Percentiles rank a stretch among this genome's conserved stretches.
These are phyloP conservation scores for Colletotrichum destructivum DNA, from an alignment of 2,329 filamentous ascomycete species.

Conservation along the genomic window DNA sequence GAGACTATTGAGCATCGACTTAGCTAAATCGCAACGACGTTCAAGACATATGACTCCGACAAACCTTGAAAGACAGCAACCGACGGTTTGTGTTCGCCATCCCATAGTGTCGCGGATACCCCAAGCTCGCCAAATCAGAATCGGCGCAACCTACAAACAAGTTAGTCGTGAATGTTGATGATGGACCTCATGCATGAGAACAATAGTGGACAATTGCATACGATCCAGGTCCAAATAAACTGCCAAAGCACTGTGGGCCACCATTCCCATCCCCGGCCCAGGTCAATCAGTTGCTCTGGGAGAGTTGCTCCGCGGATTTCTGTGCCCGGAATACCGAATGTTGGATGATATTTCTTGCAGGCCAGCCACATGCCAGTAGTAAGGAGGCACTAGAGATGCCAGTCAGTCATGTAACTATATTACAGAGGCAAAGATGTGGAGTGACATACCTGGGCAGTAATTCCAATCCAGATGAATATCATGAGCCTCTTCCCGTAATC, in stretches of 20 bases:
- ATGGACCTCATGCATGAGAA: background rate
- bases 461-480: conserved; percentile 61
- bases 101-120: conserved; percentile 70
- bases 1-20: conserved; percentile 53
- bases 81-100: conserved; percentile 70
- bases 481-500: conserved; percentile 58
- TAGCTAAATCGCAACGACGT: conserved; percentile 20
- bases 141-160: conserved; percentile 59
- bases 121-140: conserved; percentile 67
- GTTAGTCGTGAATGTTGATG: conserved; percentile 3
- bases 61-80: conserved; percentile 52
- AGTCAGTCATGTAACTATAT: background rate
- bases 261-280: conserved; percentile 72
- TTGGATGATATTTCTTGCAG: conserved; percentile 71
- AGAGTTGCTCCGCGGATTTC: conserved; percentile 50
- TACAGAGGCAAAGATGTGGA: background rate
- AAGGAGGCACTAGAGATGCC: conserved; percentile 60
- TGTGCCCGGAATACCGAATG: conserved; percentile 61
- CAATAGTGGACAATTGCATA: conserved; percentile 41
- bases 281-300: conserved; percentile 59
- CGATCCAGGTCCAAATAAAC: conserved; percentile 67
- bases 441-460: conserved; percentile 62
- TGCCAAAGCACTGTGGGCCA: conserved; percentile 71
- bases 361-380: conserved; percentile 69
- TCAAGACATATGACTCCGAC: conserved; percentile 13